phyloP scores from a whole-genome alignment of 768 basidiomycete species.

The Vararia minispora region DNA sequence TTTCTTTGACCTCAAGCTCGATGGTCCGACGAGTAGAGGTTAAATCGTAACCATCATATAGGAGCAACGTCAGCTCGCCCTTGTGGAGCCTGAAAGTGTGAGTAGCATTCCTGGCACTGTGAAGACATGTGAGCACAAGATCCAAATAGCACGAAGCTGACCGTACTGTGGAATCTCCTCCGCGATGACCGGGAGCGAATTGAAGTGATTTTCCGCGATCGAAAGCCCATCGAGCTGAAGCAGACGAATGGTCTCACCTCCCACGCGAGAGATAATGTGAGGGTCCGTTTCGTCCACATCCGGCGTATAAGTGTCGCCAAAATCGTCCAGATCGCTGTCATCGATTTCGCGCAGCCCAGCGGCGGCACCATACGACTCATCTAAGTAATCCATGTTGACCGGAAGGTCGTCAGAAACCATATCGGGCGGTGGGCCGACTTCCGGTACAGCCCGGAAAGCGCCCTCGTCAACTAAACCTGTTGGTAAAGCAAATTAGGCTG shows the following conservation, averaged over 20 bases:
- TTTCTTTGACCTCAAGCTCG: conserved; percentile 79
- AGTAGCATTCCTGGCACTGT: conserved; percentile 34
- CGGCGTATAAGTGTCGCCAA: conserved; percentile 23
- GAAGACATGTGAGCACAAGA: conserved; percentile 6
- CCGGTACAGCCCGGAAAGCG: conserved; percentile 66
- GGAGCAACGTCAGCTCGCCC: conserved; percentile 52
- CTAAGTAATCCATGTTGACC: conserved; percentile 79
- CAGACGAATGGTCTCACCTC: conserved; percentile 82
- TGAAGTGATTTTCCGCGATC: conserved; percentile 65
- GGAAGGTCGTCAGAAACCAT: conserved; percentile 90
- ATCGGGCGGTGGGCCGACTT: conserved; percentile 72
- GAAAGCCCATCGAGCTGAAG: conserved; percentile 53
- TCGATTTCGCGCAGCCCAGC: conserved; percentile 63
- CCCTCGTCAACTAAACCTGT: conserved; percentile 71
- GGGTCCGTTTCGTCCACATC: conserved; percentile 9
- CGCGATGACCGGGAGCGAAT: conserved; percentile 43
- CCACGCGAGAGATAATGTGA: conserved; percentile 45
- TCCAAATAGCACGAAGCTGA: conserved; percentile 22
- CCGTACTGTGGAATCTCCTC: conserved; percentile 42
- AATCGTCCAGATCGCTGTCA: conserved; percentile 67
- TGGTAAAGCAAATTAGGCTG: neutral
- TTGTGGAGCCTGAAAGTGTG: conserved; percentile 47
- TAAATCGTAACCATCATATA: conserved; percentile 98
- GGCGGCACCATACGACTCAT: conserved; percentile 68
- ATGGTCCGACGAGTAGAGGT: conserved; percentile 71